Percentiles rank a stretch among this genome's conserved stretches.
Conservation (phyloP, 2,329 filamentous ascomycete genomes). For the Colletotrichum orchidophilum region DNA sequence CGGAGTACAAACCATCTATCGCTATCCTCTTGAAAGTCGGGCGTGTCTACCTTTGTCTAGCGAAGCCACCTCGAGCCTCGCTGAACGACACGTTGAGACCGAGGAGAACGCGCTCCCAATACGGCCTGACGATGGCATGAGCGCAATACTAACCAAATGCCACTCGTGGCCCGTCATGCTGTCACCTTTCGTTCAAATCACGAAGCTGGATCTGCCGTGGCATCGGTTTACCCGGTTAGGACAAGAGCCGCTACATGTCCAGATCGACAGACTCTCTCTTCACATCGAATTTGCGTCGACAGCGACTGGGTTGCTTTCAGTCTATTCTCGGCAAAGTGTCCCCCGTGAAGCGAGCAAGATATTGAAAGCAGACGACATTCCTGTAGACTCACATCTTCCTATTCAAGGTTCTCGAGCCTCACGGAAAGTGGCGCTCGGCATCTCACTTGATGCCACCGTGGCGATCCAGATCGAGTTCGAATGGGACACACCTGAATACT, state of each 20-base stretch:
- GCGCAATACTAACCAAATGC: neutral
- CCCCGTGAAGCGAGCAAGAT: neutral
- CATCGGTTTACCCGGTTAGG: neutral
- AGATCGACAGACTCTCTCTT: neutral
- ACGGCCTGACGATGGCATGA: neutral
- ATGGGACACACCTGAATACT: neutral
- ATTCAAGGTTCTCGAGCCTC: neutral
- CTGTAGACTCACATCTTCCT: neutral
- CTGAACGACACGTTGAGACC: neutral
- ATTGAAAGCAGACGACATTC: neutral
- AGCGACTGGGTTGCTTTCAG: neutral
- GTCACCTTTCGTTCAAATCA: neutral
- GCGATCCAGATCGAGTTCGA: neutral
- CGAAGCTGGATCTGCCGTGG: neutral
- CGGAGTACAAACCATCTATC: neutral
- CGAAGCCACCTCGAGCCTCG: neutral
- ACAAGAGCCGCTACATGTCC: slow-evolving; percentile 2
- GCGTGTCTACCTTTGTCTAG: slow-evolving; percentile 8
- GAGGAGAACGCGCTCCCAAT: neutral
- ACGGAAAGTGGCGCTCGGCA: neutral
- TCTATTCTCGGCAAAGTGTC: neutral
- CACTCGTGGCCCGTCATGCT: neutral
- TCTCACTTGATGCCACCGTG: neutral
- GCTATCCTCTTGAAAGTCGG: slow-evolving; percentile 2
- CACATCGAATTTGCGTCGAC: neutral